These are phyloP conservation scores for Spergularia azorica DNA, from an alignment of 179 eudicot genomes.

Conservation along the genomic window DNA sequence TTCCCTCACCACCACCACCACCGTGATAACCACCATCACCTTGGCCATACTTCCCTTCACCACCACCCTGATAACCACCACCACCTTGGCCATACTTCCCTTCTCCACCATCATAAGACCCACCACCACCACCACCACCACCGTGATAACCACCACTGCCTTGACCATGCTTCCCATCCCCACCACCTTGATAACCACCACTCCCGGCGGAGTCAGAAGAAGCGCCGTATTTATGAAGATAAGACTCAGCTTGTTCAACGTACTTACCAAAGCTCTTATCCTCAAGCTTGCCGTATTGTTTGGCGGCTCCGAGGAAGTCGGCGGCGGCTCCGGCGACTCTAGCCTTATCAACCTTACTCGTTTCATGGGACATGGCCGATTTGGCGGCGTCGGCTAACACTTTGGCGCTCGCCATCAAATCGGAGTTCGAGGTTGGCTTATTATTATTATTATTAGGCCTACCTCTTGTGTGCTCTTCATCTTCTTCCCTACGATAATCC, in stretches of 20 bases:
- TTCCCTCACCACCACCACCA: constrained; percentile 27
- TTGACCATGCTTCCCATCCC: constrained; percentile 35
- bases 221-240: constrained; percentile 43
- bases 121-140: constrained; percentile 7
- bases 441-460: not conserved
- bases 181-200: not conserved
- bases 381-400: constrained; percentile 52
- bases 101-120: not conserved
- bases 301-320: constrained; percentile 47
- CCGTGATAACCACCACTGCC: constrained; percentile 16
- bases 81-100: constrained; percentile 3
- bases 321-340: constrained; percentile 52
- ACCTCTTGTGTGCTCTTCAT: constrained; percentile 4
- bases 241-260: constrained; percentile 53
- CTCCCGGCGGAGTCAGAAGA: constrained; percentile 17
- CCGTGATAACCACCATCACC: constrained; percentile 30
- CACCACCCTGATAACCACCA: constrained; percentile 22
- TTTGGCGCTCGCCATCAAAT: constrained; percentile 53
- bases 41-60: not conserved
- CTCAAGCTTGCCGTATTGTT: constrained; percentile 50
- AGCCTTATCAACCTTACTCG: constrained; percentile 40
- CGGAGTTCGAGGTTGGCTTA: constrained; percentile 31
- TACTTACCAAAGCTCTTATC: constrained; percentile 53
- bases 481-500: not conserved
- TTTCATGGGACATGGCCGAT: constrained; percentile 31